Evolutionary conservation across 306 rosid genomes (phyloP).

Genomic region (Quercus bicolor): DNA sequence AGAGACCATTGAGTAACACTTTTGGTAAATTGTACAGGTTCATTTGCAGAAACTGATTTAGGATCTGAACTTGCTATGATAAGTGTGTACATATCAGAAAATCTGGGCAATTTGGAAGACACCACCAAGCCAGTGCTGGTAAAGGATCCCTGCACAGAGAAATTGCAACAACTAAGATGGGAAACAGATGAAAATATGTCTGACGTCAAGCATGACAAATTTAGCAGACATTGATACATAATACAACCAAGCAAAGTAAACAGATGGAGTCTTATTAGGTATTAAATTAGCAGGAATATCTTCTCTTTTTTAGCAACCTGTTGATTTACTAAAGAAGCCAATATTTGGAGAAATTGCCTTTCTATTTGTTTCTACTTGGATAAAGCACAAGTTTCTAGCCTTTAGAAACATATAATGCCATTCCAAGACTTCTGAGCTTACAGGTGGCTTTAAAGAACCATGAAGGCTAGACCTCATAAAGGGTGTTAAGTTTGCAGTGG

Average conservation of each 20-base stretch:
- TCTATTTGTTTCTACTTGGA: not conserved
- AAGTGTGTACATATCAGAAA: conserved; percentile 56
- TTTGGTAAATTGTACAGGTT: conserved; percentile 38
- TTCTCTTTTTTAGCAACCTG: not conserved
- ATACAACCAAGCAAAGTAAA: not conserved
- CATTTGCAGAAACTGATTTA: conserved; percentile 52
- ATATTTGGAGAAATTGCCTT: not conserved
- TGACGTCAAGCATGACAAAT: not conserved
- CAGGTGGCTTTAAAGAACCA: not conserved
- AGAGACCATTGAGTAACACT: conserved; percentile 56
- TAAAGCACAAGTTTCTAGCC: not conserved
- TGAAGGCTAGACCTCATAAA: not conserved
- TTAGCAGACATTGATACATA: not conserved
- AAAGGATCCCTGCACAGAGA: conserved; percentile 40
- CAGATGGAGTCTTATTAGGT: not conserved
- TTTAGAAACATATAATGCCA: not conserved
- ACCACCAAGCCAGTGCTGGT: conserved; percentile 53
- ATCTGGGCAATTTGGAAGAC: conserved; percentile 59
- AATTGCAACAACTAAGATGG: not conserved
- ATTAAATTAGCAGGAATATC: not conserved
- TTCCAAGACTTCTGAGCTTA: not conserved
- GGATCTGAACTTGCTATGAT: conserved; percentile 51
- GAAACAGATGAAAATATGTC: not conserved
- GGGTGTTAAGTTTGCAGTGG: not conserved
- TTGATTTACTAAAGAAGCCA: conserved; percentile 3